Conservation (phyloP, 140 eudicot genomes). For the Oenanthe javanica region DNA sequence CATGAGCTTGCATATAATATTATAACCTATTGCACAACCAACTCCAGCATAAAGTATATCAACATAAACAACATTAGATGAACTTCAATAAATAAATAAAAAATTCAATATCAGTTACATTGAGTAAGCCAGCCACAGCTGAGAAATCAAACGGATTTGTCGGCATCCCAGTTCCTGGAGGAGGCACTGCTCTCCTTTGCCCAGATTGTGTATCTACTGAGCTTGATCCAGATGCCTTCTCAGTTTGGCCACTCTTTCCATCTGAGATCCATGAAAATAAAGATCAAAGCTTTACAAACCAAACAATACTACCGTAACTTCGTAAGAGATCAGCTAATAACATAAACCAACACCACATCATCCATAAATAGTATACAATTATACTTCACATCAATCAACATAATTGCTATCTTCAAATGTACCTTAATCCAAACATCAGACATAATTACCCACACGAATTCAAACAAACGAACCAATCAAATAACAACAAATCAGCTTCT, state of each 20-base stretch:
- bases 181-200: slow-evolving; percentile 25
- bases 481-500: background rate
- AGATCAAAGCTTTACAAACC: background rate
- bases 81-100: background rate
- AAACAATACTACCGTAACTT: background rate
- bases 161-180: slow-evolving; percentile 48
- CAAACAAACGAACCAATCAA: background rate
- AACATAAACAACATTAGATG: background rate
- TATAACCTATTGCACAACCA: background rate
- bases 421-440: background rate
- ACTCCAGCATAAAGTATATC: background rate
- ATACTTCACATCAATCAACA: background rate
- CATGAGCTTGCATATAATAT: background rate
- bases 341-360: slow-evolving; percentile 14
- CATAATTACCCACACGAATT: background rate
- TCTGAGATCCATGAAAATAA: slow-evolving; percentile 22
- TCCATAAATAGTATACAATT: background rate
- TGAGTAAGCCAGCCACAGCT: slow-evolving; percentile 77
- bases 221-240: slow-evolving; percentile 36
- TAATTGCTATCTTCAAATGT: background rate
- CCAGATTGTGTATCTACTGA: slow-evolving; percentile 31
- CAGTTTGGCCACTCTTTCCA: slow-evolving; percentile 29
- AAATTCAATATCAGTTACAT: slow-evolving; percentile 31
- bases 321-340: background rate
- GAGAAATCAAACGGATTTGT: slow-evolving; percentile 88